These are phyloP conservation scores for Xylaria grammica DNA, from an alignment of 495 filamentous ascomycete species.

Conservation along the genomic window DNA sequence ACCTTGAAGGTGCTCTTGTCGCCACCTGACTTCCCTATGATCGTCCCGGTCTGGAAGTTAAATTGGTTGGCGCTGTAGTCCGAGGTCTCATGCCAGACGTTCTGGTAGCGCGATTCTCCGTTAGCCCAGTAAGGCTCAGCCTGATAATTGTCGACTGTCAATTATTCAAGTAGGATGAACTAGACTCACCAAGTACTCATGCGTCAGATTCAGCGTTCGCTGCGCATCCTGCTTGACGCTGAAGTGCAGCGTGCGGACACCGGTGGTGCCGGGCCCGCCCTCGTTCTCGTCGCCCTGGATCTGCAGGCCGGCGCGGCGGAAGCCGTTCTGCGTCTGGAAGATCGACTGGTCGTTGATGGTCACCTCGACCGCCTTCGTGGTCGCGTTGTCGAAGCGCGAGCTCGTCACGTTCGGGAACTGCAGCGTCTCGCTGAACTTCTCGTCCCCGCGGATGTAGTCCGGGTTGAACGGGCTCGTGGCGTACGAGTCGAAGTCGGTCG, in stretches of 20 bases:
- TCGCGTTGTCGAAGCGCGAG: slow-evolving; percentile 50
- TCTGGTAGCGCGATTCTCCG: slow-evolving; percentile 28
- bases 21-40: slow-evolving; percentile 51
- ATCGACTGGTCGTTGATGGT: slow-evolving; percentile 58
- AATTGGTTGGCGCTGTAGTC: slow-evolving; percentile 63
- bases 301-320: slow-evolving; percentile 60
- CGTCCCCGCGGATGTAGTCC: slow-evolving; percentile 52
- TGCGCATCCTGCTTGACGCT: slow-evolving; percentile 54
- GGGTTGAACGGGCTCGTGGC: slow-evolving; percentile 50
- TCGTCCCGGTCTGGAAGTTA: slow-evolving; percentile 58
- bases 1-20: slow-evolving; percentile 53
- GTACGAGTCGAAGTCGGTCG: slow-evolving; percentile 50
- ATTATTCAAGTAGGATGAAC: too few relatives aligned
- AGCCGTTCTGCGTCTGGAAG: slow-evolving; percentile 60
- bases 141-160: too few relatives aligned
- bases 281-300: slow-evolving; percentile 55
- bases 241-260: slow-evolving; percentile 61
- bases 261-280: slow-evolving; percentile 48
- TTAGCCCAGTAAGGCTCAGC: too few relatives aligned
- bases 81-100: slow-evolving; percentile 60
- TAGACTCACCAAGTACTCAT: slow-evolving; percentile 58
- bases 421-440: slow-evolving; percentile 54
- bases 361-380: slow-evolving; percentile 51
- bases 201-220: slow-evolving; percentile 57
- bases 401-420: slow-evolving; percentile 44